phyloP scores from a whole-genome alignment of 176 grass and related monocot genomes.

The Cenchrus purpureus region DNA sequence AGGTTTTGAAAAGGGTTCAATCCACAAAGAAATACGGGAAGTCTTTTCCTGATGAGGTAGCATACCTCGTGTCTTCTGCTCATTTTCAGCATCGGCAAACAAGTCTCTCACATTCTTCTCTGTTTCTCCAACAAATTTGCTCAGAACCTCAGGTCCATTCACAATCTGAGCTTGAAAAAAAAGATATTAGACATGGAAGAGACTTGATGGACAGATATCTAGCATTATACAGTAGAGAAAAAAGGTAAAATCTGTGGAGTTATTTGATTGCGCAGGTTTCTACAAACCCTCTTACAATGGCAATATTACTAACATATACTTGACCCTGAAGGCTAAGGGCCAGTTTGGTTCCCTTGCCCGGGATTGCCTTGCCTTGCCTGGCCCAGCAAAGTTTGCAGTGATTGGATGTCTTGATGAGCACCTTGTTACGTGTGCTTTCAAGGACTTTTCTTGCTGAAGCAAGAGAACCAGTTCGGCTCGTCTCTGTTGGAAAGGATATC shows the following conservation, averaged over 20 bases:
- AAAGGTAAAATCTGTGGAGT: neutral
- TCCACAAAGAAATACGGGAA: constrained; percentile 33
- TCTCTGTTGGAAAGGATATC: too few species aligned
- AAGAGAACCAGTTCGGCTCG: too few species aligned
- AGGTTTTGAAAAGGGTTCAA: constrained; percentile 11
- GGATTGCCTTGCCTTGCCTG: too few species aligned
- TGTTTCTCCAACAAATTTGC: constrained; percentile 98
- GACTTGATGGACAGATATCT: neutral
- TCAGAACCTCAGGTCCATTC: constrained; percentile 94
- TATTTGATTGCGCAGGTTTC: constrained; percentile 1
- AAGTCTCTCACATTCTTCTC: constrained; percentile 99
- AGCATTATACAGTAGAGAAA: neutral
- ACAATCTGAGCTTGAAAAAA: constrained; percentile 54
- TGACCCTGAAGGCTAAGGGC: neutral
- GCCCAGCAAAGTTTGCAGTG: too few species aligned
- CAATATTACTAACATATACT: neutral
- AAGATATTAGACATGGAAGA: constrained; percentile 27
- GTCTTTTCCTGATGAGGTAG: constrained; percentile 25
- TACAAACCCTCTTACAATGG: neutral
- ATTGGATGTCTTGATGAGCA: too few species aligned
- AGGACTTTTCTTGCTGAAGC: too few species aligned
- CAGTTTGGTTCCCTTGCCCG: too few species aligned
- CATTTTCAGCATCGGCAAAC: constrained; percentile 95
- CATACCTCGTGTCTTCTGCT: constrained; percentile 68
- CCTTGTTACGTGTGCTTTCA: too few species aligned